phyloP scores from a whole-genome alignment of 495 filamentous ascomycete genomes.

The Podospora didyma region DNA sequence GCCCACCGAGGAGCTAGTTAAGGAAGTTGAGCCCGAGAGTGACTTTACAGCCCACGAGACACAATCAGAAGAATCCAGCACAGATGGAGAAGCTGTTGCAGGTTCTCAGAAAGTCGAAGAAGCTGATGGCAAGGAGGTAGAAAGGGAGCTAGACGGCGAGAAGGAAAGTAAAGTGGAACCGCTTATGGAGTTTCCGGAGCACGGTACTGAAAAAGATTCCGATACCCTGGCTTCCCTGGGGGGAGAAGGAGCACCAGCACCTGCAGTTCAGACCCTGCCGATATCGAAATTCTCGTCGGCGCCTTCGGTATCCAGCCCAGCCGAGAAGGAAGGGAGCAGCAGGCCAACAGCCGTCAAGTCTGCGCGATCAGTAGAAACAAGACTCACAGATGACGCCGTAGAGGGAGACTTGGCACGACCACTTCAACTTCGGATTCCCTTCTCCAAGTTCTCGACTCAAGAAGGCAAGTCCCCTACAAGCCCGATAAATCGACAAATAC shows the following conservation, averaged over 20 bases:
- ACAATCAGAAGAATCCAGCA: too few species aligned
- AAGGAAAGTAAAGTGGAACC: too few species aligned
- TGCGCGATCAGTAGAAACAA: background rate
- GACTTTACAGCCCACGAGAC: too few species aligned
- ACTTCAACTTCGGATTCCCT: constrained; percentile 32
- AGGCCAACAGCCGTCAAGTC: background rate
- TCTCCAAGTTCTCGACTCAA: constrained; percentile 48
- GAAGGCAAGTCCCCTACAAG: constrained; percentile 21
- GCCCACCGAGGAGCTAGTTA: background rate
- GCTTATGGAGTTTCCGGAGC: too few species aligned
- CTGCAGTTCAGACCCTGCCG: constrained; percentile 6
- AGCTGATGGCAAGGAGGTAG: too few species aligned
- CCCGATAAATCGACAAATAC: constrained; percentile 6
- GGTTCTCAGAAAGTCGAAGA: background rate
- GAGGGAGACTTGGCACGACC: constrained; percentile 3
- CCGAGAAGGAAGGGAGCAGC: constrained; percentile 2
- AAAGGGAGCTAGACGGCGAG: too few species aligned
- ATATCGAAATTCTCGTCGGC: constrained; percentile 29
- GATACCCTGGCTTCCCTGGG: background rate
- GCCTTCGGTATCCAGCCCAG: constrained; percentile 1
- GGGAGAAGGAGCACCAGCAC: background rate
- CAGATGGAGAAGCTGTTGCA: background rate
- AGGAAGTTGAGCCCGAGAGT: background rate
- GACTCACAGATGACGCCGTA: background rate
- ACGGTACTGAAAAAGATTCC: background rate